A percentile compares a stretch with the other conserved stretches of the same genome.
Evolutionary conservation across 176 grass and related monocot genomes (phyloP).

Genomic region (Avena eriantha): DNA sequence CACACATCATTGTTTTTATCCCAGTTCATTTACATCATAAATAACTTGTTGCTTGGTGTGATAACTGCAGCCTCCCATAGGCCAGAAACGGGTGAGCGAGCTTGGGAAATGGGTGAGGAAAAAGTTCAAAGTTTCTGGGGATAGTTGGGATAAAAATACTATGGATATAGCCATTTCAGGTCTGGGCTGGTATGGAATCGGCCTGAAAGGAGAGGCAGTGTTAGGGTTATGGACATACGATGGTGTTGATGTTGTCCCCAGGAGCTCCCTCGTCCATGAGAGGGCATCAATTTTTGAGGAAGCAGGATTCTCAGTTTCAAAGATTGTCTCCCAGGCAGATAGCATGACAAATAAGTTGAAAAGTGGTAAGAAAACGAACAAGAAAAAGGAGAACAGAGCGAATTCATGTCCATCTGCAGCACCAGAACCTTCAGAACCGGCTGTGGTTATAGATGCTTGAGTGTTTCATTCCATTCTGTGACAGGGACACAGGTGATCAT

Average conservation of each 20-base stretch:
- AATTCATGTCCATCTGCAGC: not conserved
- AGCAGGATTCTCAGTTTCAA: slow-evolving; percentile 79
- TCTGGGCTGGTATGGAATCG: slow-evolving; percentile 87
- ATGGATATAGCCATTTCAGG: slow-evolving; percentile 78
- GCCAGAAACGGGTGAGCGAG: slow-evolving; percentile 57
- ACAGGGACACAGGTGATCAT: not conserved
- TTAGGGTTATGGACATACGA: slow-evolving; percentile 87
- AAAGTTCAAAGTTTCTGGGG: slow-evolving; percentile 62
- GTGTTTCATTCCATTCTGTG: slow-evolving; percentile 14
- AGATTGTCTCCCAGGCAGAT: slow-evolving; percentile 80
- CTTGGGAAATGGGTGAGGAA: slow-evolving; percentile 86
- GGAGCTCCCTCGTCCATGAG: slow-evolving; percentile 65
- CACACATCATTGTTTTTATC: not conserved
- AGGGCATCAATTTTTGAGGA: slow-evolving; percentile 84
- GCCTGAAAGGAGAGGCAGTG: slow-evolving; percentile 70
- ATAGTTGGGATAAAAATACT: slow-evolving; percentile 75
- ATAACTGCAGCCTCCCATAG: slow-evolving; percentile 79
- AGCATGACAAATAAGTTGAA: slow-evolving; percentile 68
- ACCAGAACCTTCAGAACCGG: slow-evolving; percentile 17
- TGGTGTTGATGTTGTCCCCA: slow-evolving; percentile 71
- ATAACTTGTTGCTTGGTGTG: slow-evolving; percentile 1
- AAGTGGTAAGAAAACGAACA: slow-evolving; percentile 45
- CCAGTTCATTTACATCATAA: not conserved
- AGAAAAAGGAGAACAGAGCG: slow-evolving; percentile 31
- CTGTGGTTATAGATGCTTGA: slow-evolving; percentile 32